Conservation (phyloP, 345 rosid species). For the Syzygium aromaticum region DNA sequence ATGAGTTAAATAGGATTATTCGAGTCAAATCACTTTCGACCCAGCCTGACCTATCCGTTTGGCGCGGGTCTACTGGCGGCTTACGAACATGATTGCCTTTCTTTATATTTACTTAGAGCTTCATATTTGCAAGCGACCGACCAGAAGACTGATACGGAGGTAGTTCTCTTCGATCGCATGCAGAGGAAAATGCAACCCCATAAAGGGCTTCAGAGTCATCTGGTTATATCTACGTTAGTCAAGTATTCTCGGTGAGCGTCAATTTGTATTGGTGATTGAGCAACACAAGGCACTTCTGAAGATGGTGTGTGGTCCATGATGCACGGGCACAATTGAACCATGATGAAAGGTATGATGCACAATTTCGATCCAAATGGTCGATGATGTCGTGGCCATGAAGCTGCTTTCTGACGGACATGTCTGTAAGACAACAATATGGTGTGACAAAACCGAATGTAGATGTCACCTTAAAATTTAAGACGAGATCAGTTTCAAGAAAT, state of each 20-base stretch:
- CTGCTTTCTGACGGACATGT: neutral
- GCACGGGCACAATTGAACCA: neutral
- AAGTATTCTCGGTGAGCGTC: neutral
- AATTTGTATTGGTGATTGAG: neutral
- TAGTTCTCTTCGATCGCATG: neutral
- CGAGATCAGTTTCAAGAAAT: neutral
- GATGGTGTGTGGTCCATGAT: neutral
- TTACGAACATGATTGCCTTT: neutral
- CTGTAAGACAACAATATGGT: neutral
- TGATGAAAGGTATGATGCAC: neutral
- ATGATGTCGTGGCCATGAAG: neutral
- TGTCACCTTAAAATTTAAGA: neutral
- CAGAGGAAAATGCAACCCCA: neutral
- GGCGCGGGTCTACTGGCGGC: neutral
- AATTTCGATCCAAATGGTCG: neutral
- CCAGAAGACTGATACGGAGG: neutral
- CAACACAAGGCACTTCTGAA: neutral
- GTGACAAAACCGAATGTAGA: neutral
- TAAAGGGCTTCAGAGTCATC: neutral
- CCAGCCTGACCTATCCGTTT: too few relatives aligned
- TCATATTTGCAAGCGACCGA: accelerated
- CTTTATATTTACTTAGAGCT: neutral
- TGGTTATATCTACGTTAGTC: neutral
- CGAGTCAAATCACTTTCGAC: too few relatives aligned
- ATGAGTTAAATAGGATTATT: too few relatives aligned